Base-by-base conservation (phyloP, 1,284 basidiomycete species). In the Earliella scabrosa region DNA sequence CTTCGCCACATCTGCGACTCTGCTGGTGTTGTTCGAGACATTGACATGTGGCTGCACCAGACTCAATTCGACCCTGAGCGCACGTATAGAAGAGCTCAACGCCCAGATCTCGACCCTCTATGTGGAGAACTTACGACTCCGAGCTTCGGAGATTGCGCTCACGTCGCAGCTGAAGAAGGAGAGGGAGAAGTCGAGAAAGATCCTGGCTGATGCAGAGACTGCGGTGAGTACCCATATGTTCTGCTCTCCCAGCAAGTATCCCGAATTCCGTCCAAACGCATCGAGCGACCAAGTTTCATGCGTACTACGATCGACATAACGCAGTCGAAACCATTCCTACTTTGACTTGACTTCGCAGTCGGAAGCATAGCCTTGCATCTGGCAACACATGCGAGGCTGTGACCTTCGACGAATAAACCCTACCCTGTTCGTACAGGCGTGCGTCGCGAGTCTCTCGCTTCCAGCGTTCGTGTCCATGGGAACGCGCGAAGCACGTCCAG, bases 71-170 rank as follows among this genome's bases (percentile, higher is more conserved):
- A 90, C 88, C 20, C 78, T 93, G 59, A 90, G 88, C 71, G 78
- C 89, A 58, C 85, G 88, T 52, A 87, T 93, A 67, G 90, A 93
- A 71, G 90, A 93, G 70, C 82, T 93, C 56, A 90, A 92, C 67
- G 78, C 84, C 31, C 87, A 92, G 72, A 86, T 93, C 72, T 88
- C 90, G 44, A 81, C 82, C 24, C 81, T 93, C 39, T 85, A 90
- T 60, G 83, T 86, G 60, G 90, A 93, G 77, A 93, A 93, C 73
- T 80, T 93, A 41, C 83, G 87, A 48, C 77, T 93, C 63, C 85
- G 88, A 50, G 85, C 88, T 61, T 88, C 89, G 23, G 88, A 92
- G 73, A 90, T 92, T 66, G 82, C 87, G 16, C 82, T 93, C 41
- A 74, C 81, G 11, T 76, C 87, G 23, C 86, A 92, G 67, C 80